Conservation (phyloP, 2,329 filamentous ascomycete species). For the Pseudomassariella vexata region DNA sequence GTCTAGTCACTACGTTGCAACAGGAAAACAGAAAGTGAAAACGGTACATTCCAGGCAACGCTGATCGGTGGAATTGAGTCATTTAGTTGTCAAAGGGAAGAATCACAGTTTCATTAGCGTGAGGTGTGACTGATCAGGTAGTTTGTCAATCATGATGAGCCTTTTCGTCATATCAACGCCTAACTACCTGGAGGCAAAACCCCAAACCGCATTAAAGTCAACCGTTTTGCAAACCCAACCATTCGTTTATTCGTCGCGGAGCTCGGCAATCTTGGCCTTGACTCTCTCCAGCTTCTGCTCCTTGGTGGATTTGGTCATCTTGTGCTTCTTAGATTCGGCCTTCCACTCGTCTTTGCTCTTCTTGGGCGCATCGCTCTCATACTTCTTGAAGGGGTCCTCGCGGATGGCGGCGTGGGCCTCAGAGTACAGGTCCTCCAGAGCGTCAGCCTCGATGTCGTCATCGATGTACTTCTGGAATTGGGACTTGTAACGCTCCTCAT, state of each 20-base stretch:
- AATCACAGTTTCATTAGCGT: too few species aligned
- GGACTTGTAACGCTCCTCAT: slow-evolving; percentile 98
- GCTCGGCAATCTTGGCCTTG: slow-evolving; percentile 84
- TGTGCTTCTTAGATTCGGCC: slow-evolving; percentile 89
- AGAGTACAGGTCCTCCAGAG: slow-evolving; percentile 91
- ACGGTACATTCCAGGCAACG: too few species aligned
- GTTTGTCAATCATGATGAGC: slow-evolving; percentile 17
- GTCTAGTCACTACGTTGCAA: too few species aligned
- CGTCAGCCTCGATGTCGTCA: slow-evolving; percentile 92
- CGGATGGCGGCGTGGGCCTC: slow-evolving; percentile 96
- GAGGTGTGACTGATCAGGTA: slow-evolving; percentile 21
- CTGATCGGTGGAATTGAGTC: too few species aligned
- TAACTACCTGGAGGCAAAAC: slow-evolving; percentile 24
- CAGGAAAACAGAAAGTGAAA: too few species aligned
- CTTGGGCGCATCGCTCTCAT: slow-evolving; percentile 66
- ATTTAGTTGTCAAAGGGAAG: too few species aligned
- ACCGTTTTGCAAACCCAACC: slow-evolving; percentile 13
- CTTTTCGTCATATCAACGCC: slow-evolving; percentile 25
- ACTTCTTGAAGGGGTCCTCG: slow-evolving; percentile 97
- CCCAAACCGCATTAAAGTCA: slow-evolving; percentile 17
- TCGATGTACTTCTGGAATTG: slow-evolving; percentile 99
- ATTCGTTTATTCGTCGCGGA: slow-evolving; percentile 48
- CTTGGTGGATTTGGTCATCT: slow-evolving; percentile 69
- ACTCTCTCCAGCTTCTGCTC: slow-evolving; percentile 78
- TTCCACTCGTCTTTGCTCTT: slow-evolving; percentile 98